These are phyloP conservation scores for Tulasnella sp. DNA, from an alignment of 768 basidiomycete species.

Conservation along the genomic window DNA sequence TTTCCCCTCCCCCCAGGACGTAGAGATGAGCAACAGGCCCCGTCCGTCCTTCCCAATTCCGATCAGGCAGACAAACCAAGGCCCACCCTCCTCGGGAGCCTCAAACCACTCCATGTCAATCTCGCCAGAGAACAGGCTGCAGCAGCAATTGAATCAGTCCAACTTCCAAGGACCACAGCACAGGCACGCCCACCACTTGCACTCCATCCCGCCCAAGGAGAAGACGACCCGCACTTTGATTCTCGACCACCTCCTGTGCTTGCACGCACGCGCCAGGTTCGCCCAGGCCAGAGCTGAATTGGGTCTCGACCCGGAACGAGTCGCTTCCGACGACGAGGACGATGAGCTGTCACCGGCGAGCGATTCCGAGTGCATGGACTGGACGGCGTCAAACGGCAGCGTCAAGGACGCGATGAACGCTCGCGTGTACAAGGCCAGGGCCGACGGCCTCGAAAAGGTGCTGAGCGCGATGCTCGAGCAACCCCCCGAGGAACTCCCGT, in stretches of 20 bases:
- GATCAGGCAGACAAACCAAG: neutral
- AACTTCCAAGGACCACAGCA: conserved; percentile 55
- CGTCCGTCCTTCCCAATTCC: conserved; percentile 25
- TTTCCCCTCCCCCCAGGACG: neutral
- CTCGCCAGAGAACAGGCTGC: conserved; percentile 20
- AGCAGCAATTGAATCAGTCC: conserved; percentile 21
- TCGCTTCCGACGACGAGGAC: conserved; percentile 35
- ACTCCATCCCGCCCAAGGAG: conserved; percentile 83
- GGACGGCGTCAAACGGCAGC: conserved; percentile 23
- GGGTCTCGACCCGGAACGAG: conserved; percentile 45
- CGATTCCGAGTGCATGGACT: conserved; percentile 32
- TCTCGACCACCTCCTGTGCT: conserved; percentile 86
- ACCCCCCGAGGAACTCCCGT: conserved; percentile 64
- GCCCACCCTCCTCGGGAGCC: neutral
- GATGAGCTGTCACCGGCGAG: conserved; percentile 20
- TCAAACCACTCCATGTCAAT: conserved; percentile 17
- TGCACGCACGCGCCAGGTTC: conserved; percentile 77
- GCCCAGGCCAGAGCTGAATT: conserved; percentile 84
- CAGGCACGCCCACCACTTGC: conserved; percentile 85
- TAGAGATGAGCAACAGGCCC: conserved; percentile 1
- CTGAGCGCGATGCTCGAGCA: conserved; percentile 60
- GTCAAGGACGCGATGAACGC: conserved; percentile 46
- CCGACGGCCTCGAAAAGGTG: conserved; percentile 83
- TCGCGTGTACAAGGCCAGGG: conserved; percentile 65
- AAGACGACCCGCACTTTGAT: conserved; percentile 89